Evolutionary conservation across 768 basidiomycete species (phyloP), one percentile per base, ranked within the genome.

Genomic region (Rhodosporidiobolus sp.): DNA sequence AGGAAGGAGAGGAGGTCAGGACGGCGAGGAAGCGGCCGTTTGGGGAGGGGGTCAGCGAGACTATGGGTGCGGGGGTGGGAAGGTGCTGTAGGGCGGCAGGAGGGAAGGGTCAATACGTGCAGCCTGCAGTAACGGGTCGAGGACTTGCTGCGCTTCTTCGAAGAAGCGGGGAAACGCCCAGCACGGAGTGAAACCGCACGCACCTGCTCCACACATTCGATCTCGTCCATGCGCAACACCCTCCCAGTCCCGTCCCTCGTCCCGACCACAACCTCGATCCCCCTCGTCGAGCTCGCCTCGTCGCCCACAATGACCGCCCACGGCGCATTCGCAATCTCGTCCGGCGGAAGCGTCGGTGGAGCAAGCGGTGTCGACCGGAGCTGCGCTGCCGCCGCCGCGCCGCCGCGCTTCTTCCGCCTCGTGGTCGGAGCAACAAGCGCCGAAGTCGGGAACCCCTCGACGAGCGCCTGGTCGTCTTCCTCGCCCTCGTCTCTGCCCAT

Each of bases 11-110:
- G 1, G 84, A 86, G 3, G 90, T 92, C 49, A 96, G 83, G 4
- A 98, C 83, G 0, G 93, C 93, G 24, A 98, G 84, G 57, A 92
- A 89, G 77, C 94, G 93, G 49, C 95, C 95, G 77, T 94, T 94
- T 1, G 96, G 95, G 1, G 95, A 97, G 6, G 92, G 90, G 0
- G 90, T 86, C 63, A 98, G 85, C 76, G 90, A 89, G 0, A 86
- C 86, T 80, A 97, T 97, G 4, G 96, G 96, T 0, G 94, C 95
- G 45, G 90, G 86, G 14, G 88, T 88, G 16, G 97, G 83, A 19
- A 89, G 87, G 81, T 96, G 77, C 22, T 56, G 46, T 55, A 35
- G 24, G 26, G 30, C 52, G 20, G 17, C 17, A 24, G 19, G 28
- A n/a, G 38, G 4, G 16, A 19, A n/a, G 60, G 4, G 43, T 14